phyloP scores from a whole-genome alignment of 345 rosid genomes.

The Mallotus nudiflorus region DNA sequence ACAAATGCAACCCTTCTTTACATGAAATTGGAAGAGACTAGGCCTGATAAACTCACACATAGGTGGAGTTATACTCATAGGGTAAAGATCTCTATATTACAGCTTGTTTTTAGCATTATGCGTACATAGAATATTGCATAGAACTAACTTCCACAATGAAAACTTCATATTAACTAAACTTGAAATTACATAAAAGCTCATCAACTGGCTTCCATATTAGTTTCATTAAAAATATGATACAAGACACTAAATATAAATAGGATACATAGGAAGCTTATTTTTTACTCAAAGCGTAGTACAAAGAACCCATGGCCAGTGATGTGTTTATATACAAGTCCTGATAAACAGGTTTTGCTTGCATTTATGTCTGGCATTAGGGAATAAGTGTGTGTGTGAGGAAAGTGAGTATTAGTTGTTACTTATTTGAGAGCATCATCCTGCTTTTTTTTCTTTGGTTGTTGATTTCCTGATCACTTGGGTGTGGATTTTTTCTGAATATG shows the following conservation, averaged over 20 bases:
- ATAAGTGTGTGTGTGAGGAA: not conserved
- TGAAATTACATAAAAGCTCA: not conserved
- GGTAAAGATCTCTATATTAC: not conserved
- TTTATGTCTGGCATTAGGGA: not conserved
- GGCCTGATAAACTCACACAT: no score
- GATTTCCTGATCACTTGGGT: not conserved
- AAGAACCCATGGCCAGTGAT: not conserved
- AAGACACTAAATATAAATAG: not conserved
- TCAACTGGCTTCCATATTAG: not conserved
- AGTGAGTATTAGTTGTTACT: not conserved
- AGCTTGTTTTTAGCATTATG: not conserved
- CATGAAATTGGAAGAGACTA: no score
- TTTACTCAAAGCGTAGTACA: not conserved
- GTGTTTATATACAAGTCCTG: not conserved
- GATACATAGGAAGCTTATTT: not conserved
- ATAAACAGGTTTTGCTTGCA: not conserved
- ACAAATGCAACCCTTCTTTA: no score
- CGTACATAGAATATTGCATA: not conserved
- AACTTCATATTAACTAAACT: not conserved
- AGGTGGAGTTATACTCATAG: no score
- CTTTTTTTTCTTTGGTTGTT: not conserved
- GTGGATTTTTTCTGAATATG: slow-evolving; percentile 2
- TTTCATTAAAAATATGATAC: not conserved
- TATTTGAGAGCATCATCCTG: not conserved
- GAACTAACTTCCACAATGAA: not conserved